Evolutionary conservation across 2,329 filamentous ascomycete species (phyloP), one percentile per base, ranked within the genome.

Genomic region (Monosporascus ibericus): DNA sequence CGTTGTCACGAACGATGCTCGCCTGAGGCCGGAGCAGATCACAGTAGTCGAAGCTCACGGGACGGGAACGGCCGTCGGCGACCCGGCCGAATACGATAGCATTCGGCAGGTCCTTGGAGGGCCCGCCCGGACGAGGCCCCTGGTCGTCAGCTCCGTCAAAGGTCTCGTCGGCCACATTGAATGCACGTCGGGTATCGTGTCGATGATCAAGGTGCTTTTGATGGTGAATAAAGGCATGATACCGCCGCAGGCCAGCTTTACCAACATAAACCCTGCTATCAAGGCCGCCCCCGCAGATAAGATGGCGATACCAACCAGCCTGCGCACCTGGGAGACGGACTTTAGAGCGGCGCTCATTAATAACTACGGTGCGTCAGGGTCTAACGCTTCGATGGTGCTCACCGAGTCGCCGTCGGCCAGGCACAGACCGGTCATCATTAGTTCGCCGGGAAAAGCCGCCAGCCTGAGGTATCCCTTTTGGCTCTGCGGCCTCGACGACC

Each of bases 21-120:
- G 22, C 22, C 22, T 24, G 22, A 47, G 54, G 2, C 60, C 68
- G 0, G 48, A 57, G 1, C 52, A 65, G 6, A 59, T 71, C 9
- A 54, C 63, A 1, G 62, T 64, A 15, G 63, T 72, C 5, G 71
- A 74, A 50, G 65, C 67, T 8, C 75, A 78, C 48, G 74, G 74
- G 2, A 76, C 75, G 0, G 74, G 73, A 6, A 77, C 74, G 1
- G 56, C 57, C 2, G 68, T 68, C 7, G 72, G 72, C 1, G 71
- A 75, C 47, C 66, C 69, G 5, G 52, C 55, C 20, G 62, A 25
- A 25, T 25, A 25, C 6, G 24, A 25, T 25, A 25, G 24, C 24
- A 25, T 25, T 5, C 24, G 24, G 4, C 24, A 25, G 24, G 24
- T 25, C 24, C 4, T 25, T 5, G 24, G 24, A 5, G 24, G 24